Conservation (phyloP, 495 filamentous ascomycete species). For the Podospora pseudocomata region DNA sequence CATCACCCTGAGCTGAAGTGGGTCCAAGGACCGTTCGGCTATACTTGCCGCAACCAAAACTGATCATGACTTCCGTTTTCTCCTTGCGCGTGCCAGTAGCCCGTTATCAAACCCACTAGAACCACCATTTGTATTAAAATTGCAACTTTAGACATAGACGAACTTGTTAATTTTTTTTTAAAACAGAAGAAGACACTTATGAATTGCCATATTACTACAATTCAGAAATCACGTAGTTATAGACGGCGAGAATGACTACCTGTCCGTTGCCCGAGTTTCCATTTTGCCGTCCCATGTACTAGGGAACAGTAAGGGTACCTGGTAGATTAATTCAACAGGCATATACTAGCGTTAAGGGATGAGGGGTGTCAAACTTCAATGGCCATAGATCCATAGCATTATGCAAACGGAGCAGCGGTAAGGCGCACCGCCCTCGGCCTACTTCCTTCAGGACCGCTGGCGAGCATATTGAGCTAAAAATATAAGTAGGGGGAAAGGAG, state of each 20-base stretch:
- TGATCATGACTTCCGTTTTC: no score
- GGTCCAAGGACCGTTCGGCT: no score
- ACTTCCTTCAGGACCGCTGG: no score
- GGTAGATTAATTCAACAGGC: slow-evolving; percentile 4
- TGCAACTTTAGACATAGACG: no score
- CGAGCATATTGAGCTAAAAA: no score
- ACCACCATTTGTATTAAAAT: no score
- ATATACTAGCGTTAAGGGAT: slow-evolving; percentile 6
- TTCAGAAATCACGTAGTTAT: neutral
- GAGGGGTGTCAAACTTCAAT: slow-evolving; percentile 6
- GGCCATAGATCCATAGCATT: neutral
- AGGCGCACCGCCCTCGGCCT: neutral
- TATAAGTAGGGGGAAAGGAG: neutral
- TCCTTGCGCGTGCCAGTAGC: no score
- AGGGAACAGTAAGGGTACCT: slow-evolving; percentile 4
- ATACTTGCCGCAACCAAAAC: no score
- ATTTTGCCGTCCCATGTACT: neutral
- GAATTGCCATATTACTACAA: neutral
- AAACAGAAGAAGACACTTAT: no score
- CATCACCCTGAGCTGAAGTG: no score
- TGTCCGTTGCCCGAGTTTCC: neutral
- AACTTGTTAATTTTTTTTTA: no score
- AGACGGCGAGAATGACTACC: slow-evolving; percentile 2
- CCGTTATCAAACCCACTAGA: no score
- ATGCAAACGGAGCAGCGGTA: neutral